A percentile compares a stretch with the other conserved stretches of the same genome.
These are phyloP conservation scores for Porcisia deanei DNA, from an alignment of 208 protist genomes.

Conservation along the genomic window DNA sequence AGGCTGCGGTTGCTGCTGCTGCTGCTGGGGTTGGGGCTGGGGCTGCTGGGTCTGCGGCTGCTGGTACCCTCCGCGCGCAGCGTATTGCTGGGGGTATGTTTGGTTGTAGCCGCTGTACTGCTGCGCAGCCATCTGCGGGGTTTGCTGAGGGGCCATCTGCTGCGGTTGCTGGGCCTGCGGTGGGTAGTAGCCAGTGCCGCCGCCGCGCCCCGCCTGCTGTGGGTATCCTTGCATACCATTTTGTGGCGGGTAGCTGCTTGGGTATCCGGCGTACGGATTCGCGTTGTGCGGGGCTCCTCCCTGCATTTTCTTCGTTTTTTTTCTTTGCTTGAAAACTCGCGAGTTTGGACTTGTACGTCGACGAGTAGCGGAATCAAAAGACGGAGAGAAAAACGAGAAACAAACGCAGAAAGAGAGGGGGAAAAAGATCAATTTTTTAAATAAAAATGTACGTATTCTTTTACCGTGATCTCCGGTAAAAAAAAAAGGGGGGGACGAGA, in stretches of 20 bases:
- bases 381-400: background rate
- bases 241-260: slow-evolving; percentile 19
- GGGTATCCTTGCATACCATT: slow-evolving; percentile 22
- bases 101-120: background rate
- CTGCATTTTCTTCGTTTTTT: slow-evolving; percentile 19
- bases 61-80: slow-evolving; percentile 6
- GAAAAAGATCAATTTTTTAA: slow-evolving; percentile 18
- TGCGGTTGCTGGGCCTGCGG: slow-evolving; percentile 9
- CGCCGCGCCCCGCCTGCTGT: slow-evolving; percentile 26
- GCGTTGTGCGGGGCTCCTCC: slow-evolving; percentile 27
- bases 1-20: slow-evolving; percentile 7
- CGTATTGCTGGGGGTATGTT: background rate
- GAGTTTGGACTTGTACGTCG: background rate
- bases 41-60: slow-evolving; percentile 7
- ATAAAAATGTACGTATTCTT: slow-evolving; percentile 10
- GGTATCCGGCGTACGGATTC: slow-evolving; percentile 31
- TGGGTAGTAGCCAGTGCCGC: slow-evolving; percentile 25
- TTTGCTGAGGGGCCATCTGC: slow-evolving; percentile 9
- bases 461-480: slow-evolving; percentile 2
- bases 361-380: background rate
- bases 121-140: background rate
- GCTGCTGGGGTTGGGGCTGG: background rate
- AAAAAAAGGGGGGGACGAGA: background rate
- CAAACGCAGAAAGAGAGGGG: slow-evolving; percentile 7
- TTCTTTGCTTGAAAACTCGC: background rate